These are phyloP conservation scores for Raphanus raphanistrum DNA, from an alignment of 345 rosid species.

Conservation along the genomic window DNA sequence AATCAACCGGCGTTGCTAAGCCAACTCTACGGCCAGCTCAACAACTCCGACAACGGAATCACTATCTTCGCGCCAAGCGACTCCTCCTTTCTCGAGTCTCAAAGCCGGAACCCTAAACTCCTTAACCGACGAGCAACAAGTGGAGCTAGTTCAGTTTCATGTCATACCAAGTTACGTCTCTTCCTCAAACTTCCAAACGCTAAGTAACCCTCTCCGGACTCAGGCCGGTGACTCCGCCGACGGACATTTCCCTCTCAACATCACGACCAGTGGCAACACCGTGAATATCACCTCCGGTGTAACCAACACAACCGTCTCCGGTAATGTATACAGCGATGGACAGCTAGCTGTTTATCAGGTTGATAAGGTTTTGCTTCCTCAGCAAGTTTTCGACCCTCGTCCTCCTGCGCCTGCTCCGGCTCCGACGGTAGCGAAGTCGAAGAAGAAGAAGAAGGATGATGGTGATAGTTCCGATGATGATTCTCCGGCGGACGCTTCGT, in stretches of 20 bases:
- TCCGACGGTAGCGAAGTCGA: constrained; percentile 38
- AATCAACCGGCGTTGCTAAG: constrained; percentile 49
- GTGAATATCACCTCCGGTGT: constrained; percentile 48
- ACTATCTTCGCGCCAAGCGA: constrained; percentile 55
- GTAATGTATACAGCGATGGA: constrained; percentile 47
- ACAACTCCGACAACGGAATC: constrained; percentile 49
- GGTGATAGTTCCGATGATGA: constrained; percentile 34
- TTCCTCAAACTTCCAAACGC: constrained; percentile 43
- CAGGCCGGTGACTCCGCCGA: constrained; percentile 49
- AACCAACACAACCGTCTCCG: constrained; percentile 50
- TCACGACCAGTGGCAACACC: constrained; percentile 45
- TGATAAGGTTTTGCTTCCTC: constrained; percentile 47
- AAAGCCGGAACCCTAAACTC: constrained; percentile 47
- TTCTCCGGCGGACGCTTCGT: constrained; percentile 42
- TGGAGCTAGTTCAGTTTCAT: constrained; percentile 47
- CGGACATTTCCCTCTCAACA: constrained; percentile 45
- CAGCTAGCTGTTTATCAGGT: constrained; percentile 52
- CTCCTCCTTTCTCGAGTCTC: constrained; percentile 46
- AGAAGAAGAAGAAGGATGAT: constrained; percentile 42
- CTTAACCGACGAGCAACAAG: constrained; percentile 44
- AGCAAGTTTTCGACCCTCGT: constrained; percentile 41
- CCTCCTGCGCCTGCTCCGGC: constrained; percentile 51
- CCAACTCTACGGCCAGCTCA: constrained; percentile 47
- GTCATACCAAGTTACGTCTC: constrained; percentile 44
- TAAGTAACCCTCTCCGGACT: constrained; percentile 51